Evolutionary conservation across 768 basidiomycete species (phyloP), one percentile per base, ranked within the genome.

Genomic region (Chalciporus chontae): DNA sequence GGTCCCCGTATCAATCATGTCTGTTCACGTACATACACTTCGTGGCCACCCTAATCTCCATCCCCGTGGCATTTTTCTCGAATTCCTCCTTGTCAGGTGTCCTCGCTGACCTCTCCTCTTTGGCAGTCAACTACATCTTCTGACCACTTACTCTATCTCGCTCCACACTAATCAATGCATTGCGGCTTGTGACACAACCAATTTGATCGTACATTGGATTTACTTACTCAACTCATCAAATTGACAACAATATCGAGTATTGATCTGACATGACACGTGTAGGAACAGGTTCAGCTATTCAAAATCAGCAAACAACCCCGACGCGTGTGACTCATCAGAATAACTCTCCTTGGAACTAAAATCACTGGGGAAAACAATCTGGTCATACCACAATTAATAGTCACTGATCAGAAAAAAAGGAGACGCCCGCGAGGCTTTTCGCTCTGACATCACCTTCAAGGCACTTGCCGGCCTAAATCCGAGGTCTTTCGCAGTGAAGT

Each of bases 1-100:
- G 68, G 68, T 67, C 68, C 68, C 66, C 68, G 66, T 55, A 66
- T 51, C 34, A 45, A 27, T 65, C 57, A 55, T 68, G 66, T 67
- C 55, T 58, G 48, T 61, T 68, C 67, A 68, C 68, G 67, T 68
- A 68, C 68, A 62, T 57, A 40, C 50, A 50, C 61, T 43, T 55
- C 56, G 53, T 55, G 62, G 64, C 62, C 64, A 64, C 64, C 59
- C 61, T 57, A 57, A 61, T 57, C 59, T 66, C 61, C 65, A 55
- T 56, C 50, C 54, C 66, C 66, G 66, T 66, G 68, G 66, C 56
- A 49, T 58, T 66, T 42, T 54, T 42, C 52, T 46, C 52, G 54
- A 47, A 53, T n/a, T 31, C 50, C 10, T 29, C 27, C 27, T 10
- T 29, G 46, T 52, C 57, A 50, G 48, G 17, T 47, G 50, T 47